These are phyloP conservation scores for Gnaphalium uliginosum DNA, from an alignment of 129 eudicot species.

Conservation along the genomic window DNA sequence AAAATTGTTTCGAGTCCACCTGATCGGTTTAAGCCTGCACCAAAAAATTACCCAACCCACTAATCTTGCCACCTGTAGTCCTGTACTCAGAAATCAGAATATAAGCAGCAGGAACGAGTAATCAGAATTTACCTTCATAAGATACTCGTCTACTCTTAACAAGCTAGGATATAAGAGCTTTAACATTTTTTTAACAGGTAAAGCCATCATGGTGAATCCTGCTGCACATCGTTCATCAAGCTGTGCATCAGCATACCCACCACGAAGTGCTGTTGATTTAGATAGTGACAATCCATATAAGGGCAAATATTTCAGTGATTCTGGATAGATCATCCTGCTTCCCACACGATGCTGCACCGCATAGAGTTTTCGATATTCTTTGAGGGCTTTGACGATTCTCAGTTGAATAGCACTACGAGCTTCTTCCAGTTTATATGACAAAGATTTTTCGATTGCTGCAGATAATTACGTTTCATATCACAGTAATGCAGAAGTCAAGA, in stretches of 20 bases:
- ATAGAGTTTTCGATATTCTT: slow-evolving; percentile 89
- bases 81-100: not conserved
- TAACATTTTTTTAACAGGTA: slow-evolving; percentile 79
- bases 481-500: not conserved
- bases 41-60: not conserved
- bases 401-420: slow-evolving; percentile 64
- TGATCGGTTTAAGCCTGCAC: not conserved
- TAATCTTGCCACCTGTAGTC: not conserved
- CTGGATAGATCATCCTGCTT: slow-evolving; percentile 97
- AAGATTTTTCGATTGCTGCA: slow-evolving; percentile 89
- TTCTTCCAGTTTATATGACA: slow-evolving; percentile 86
- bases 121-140: slow-evolving; percentile 49
- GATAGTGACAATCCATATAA: slow-evolving; percentile 74
- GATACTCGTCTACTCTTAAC: slow-evolving; percentile 77
- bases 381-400: slow-evolving; percentile 82
- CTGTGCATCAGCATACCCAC: slow-evolving; percentile 82
- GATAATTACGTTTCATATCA: not conserved
- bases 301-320: slow-evolving; percentile 72
- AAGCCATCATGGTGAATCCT: slow-evolving; percentile 95
- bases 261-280: slow-evolving; percentile 87
- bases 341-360: slow-evolving; percentile 84
- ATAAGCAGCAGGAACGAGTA: slow-evolving; percentile 6
- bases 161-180: slow-evolving; percentile 82
- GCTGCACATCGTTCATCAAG: slow-evolving; percentile 97
- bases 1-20: not conserved